phyloP scores from a whole-genome alignment of 164 flowering plant genomes.

The Liquidambar formosana region DNA sequence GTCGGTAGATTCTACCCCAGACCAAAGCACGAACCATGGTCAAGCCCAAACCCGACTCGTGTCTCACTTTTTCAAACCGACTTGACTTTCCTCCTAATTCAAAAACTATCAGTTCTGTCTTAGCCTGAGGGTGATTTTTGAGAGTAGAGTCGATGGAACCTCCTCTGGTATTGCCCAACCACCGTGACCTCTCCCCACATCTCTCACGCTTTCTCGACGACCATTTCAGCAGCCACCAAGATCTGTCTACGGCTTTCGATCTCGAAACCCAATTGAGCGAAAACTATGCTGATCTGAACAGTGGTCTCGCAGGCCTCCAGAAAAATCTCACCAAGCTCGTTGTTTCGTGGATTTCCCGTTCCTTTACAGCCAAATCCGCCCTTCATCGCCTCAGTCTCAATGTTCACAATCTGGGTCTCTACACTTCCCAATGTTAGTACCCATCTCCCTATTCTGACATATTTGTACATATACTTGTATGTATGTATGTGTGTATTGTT shows the following conservation, averaged over 20 bases:
- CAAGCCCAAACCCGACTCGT: no score
- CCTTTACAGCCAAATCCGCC: slow-evolving; percentile 22
- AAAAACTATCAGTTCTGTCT: no score
- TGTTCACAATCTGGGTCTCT: slow-evolving; percentile 26
- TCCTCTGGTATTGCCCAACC: slow-evolving; percentile 17
- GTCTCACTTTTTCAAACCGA: no score
- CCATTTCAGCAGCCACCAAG: slow-evolving; percentile 19
- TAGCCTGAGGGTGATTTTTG: no score
- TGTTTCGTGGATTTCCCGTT: slow-evolving; percentile 40
- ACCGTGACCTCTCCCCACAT: slow-evolving; percentile 15
- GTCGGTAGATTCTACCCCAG: no score
- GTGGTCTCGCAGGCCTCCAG: slow-evolving; percentile 15
- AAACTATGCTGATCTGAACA: slow-evolving; percentile 21
- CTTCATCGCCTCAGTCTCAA: slow-evolving; percentile 16
- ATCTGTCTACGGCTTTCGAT: slow-evolving; percentile 10
- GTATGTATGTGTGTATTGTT: neutral
- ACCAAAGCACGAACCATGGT: no score
- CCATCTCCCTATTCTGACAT: neutral
- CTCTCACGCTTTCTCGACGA: slow-evolving; percentile 21
- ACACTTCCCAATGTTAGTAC: slow-evolving; percentile 19
- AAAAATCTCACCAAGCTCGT: slow-evolving; percentile 16
- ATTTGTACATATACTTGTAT: neutral
- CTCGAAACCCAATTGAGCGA: slow-evolving; percentile 11
- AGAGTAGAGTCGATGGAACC: neutral
- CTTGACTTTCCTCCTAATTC: no score